phyloP scores from a whole-genome alignment of 768 basidiomycete genomes.

The Daedaleopsis sinensis region DNA sequence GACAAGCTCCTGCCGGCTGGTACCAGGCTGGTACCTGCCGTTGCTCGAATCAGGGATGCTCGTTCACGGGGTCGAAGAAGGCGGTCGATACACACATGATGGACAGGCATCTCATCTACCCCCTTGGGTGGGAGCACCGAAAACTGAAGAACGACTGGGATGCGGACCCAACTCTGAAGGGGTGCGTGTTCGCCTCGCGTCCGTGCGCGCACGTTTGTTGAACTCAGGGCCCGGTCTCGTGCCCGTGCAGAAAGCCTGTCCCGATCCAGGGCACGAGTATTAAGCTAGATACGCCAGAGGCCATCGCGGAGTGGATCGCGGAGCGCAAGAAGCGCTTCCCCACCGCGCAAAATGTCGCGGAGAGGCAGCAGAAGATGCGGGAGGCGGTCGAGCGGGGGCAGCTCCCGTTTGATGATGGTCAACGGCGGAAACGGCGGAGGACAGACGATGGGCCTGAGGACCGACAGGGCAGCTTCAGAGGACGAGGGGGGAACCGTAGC shows the following conservation, averaged over 20 bases:
- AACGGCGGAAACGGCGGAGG: slow-evolving; percentile 46
- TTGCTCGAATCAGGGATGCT: slow-evolving; percentile 67
- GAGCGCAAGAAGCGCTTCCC: slow-evolving; percentile 91
- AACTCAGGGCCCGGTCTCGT: background rate
- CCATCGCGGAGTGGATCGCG: slow-evolving; percentile 81
- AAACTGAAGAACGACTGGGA: slow-evolving; percentile 71
- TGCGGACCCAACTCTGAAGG: slow-evolving; percentile 79
- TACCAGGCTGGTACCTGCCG: slow-evolving; percentile 62
- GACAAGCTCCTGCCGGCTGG: slow-evolving; percentile 41
- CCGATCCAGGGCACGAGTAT: slow-evolving; percentile 82
- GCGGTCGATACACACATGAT: slow-evolving; percentile 81
- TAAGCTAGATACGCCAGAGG: slow-evolving; percentile 78
- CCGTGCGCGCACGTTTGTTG: background rate
- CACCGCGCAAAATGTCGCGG: slow-evolving; percentile 63
- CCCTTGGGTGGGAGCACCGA: slow-evolving; percentile 66
- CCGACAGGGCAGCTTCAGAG: slow-evolving; percentile 13
- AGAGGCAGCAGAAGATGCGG: slow-evolving; percentile 79
- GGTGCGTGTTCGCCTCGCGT: slow-evolving; percentile 44
- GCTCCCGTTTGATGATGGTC: slow-evolving; percentile 51
- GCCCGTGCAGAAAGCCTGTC: slow-evolving; percentile 58
- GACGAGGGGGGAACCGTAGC: slow-evolving; percentile 36
- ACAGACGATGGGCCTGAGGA: slow-evolving; percentile 30
- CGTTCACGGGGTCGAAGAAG: slow-evolving; percentile 70
- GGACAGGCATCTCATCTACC: slow-evolving; percentile 88
- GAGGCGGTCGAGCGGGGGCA: slow-evolving; percentile 86